Evolutionary conservation across 176 grass and related monocot genomes (phyloP).

Genomic region (Phoenix dactylifera): DNA sequence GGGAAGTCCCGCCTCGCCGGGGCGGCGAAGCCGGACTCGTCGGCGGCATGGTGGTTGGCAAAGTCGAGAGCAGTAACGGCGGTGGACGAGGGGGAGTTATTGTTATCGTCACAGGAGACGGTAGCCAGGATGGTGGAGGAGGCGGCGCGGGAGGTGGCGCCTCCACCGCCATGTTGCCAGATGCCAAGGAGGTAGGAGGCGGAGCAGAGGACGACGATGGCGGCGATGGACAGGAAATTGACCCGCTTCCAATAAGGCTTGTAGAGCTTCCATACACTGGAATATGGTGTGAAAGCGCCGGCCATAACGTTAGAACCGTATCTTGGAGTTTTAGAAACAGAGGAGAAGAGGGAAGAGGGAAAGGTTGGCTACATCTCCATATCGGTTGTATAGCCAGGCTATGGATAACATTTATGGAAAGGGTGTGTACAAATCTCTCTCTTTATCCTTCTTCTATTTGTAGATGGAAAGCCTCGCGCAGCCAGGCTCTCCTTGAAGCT

Average conservation of each 20-base stretch:
- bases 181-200: conserved; percentile 70
- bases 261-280: not conserved
- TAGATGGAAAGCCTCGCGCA: no score
- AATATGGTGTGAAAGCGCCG: no score
- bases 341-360: no score
- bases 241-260: conserved; percentile 20
- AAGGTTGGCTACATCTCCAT: no score
- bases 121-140: conserved; percentile 21
- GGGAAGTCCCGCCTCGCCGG: conserved; percentile 24
- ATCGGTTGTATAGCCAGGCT: no score
- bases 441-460: no score
- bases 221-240: conserved; percentile 33
- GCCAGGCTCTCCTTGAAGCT: no score
- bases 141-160: conserved; percentile 11
- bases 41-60: conserved; percentile 55
- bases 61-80: conserved; percentile 45
- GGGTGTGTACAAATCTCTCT: no score
- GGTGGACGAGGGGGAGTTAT: not conserved
- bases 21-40: conserved; percentile 8
- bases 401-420: no score
- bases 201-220: conserved; percentile 66
- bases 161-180: conserved; percentile 46
- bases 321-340: no score
- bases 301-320: no score
- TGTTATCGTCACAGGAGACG: conserved; percentile 32